phyloP scores from a whole-genome alignment of 768 basidiomycete genomes.

The Russula vinacea region DNA sequence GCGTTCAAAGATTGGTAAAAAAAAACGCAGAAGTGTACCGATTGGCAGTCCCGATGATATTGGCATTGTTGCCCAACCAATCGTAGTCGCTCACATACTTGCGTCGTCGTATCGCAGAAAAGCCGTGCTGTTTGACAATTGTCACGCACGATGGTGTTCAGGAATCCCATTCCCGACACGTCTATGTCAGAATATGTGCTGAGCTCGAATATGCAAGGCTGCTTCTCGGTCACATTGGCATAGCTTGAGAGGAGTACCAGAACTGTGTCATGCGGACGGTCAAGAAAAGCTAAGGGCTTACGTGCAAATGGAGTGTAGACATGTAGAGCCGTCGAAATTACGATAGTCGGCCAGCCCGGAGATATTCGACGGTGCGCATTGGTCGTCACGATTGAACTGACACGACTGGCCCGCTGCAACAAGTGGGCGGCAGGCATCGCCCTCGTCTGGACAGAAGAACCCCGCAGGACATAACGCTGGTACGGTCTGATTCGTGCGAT shows the following conservation, averaged over 20 bases:
- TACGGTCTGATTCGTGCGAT: conserved; percentile 8
- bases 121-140: conserved; percentile 27
- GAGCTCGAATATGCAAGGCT: conserved; percentile 43
- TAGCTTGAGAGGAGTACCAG: conserved; percentile 32
- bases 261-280: conserved; percentile 3
- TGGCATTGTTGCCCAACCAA: conserved; percentile 21
- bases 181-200: conserved; percentile 36
- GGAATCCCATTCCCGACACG: conserved; percentile 12
- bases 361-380: conserved; percentile 20
- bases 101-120: conserved; percentile 24
- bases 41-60: conserved; percentile 28
- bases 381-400: conserved; percentile 30
- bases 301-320: conserved; percentile 28
- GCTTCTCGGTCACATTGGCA: conserved; percentile 41
- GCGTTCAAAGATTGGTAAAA: not conserved
- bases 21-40: conserved; percentile 5
- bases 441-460: conserved; percentile 29
- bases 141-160: conserved; percentile 27
- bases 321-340: conserved; percentile 23
- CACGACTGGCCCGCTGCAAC: conserved; percentile 23
- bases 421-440: conserved; percentile 24
- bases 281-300: conserved; percentile 1
- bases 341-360: conserved; percentile 17
- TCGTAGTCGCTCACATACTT: conserved; percentile 21
- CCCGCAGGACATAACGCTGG: conserved; percentile 23